Conservation (phyloP, 202 grass and related monocot species). For the Tripidium arundinaceum region DNA sequence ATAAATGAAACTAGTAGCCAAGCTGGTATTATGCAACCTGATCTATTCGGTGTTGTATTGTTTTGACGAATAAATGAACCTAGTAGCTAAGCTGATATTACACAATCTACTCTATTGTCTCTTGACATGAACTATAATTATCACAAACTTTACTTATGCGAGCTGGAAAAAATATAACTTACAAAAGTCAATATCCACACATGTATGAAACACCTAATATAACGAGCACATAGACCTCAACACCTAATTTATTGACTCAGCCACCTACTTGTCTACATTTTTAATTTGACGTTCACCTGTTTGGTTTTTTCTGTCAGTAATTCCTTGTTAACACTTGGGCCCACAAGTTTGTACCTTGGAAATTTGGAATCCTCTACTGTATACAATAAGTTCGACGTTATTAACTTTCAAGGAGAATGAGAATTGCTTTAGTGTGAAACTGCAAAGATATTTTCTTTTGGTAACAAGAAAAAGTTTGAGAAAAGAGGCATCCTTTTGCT, state of each 20-base stretch:
- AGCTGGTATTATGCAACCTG: neutral
- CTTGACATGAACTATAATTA: neutral
- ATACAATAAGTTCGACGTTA: neutral
- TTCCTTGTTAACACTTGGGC: neutral
- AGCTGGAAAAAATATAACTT: neutral
- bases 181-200: neutral
- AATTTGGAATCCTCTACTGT: neutral
- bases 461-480: neutral
- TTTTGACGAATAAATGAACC: neutral
- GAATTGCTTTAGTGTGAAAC: neutral
- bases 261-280: neutral
- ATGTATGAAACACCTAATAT: conserved; percentile 3
- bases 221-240: neutral
- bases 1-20: neutral
- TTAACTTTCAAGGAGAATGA: neutral
- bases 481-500: neutral
- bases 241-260: neutral
- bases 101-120: conserved; percentile 1
- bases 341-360: neutral
- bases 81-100: neutral
- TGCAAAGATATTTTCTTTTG: neutral
- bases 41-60: neutral
- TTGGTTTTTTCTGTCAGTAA: neutral
- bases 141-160: neutral
- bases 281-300: neutral